Conservation (phyloP, 306 rosid species). For the Comarum palustre region DNA sequence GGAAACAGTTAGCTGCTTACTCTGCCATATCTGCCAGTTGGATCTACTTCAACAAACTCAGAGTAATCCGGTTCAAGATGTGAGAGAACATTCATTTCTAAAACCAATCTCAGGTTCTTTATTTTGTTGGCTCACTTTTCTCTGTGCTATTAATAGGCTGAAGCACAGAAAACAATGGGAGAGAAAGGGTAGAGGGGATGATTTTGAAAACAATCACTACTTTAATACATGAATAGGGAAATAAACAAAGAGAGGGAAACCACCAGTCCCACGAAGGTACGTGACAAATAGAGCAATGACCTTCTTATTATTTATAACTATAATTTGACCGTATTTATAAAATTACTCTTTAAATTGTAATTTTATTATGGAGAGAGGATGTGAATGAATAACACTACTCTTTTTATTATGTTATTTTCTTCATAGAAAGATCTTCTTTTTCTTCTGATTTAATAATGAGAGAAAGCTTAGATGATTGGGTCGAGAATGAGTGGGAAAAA, state of each 20-base stretch:
- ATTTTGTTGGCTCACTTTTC: conserved; percentile 5
- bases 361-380: too few species aligned
- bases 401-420: too few species aligned
- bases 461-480: too few species aligned
- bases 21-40: conserved; percentile 99
- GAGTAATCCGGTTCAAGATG: conserved; percentile 53
- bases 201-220: not conserved
- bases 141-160: not conserved
- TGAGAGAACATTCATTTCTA: conserved; percentile 54
- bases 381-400: too few species aligned
- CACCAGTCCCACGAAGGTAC: conserved; percentile 42
- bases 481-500: too few species aligned
- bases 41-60: conserved; percentile 90
- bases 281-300: conserved; percentile 33
- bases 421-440: too few species aligned
- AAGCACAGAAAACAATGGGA: conserved; percentile 22
- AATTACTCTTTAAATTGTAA: too few species aligned
- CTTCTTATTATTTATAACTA: not conserved
- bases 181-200: conserved; percentile 9
- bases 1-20: conserved; percentile 32
- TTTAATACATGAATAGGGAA: not conserved
- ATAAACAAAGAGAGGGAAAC: conserved; percentile 32
- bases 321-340: too few species aligned
- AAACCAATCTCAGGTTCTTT: not conserved
- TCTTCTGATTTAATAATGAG: too few species aligned